Base-by-base conservation (phyloP, 805 yeast species). In the Clavispora santaluciae region DNA sequence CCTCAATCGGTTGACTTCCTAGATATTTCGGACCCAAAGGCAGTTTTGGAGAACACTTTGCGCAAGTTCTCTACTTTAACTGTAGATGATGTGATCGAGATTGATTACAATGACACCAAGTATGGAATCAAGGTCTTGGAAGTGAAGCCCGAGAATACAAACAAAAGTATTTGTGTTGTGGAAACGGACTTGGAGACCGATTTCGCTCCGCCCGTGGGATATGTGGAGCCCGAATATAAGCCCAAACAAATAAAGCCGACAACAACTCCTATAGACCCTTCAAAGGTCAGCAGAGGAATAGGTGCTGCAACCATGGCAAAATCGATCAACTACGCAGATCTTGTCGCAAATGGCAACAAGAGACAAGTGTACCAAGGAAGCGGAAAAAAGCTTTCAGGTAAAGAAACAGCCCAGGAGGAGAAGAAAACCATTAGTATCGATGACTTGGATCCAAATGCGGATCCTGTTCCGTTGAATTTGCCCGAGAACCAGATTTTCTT, bases 151-250 rank as follows among this genome's bases (percentile, higher is more conserved):
- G 86, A 83, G 39, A 72, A 79, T 2, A 52, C 61, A 6, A 65
- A 69, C 6, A 66, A 75, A 24, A 86, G 96, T 44, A 83, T 91
- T 11, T 91, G 97, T 70, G 96, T 93, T 5, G 87, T 93, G 21
- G 99, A 93, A 59, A 93, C 99, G 0, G 99, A 93, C 66, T 72
- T 93, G 46, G 95, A 87, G 44, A 95, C 97, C 0, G 99, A 93
- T 58, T 93, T 93, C 68, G 98, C 97, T 1, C 96, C 99, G 2
- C 99, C 99, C 0, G 96, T 91, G 5, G 99, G 99, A 0, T 93
- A 93, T 59, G 96, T 86, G 15, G 98, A 91, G 58, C 96, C 96
- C 1, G 89, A 86, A 43, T 53, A 69, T 48, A 70, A 64, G 41
- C 78, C 79, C 15, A 61, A 64, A 33, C 57, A 58, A 11, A 55